Conservation (phyloP, 108 stramenopile species). For the Schizochytrium sp. region DNA sequence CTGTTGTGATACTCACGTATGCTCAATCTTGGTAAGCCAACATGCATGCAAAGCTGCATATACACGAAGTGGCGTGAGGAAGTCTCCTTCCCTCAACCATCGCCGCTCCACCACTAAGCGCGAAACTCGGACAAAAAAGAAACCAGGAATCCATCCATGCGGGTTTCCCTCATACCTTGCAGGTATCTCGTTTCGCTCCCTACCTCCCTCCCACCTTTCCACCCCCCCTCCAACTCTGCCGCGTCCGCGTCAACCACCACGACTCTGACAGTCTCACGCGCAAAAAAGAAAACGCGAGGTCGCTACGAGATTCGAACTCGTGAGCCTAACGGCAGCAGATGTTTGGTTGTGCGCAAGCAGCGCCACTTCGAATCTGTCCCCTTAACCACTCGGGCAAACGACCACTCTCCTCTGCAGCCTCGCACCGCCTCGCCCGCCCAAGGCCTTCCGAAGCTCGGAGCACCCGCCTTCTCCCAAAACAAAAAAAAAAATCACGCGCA, state of each 20-base stretch:
- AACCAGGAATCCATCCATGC: not conserved
- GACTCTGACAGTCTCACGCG: not conserved
- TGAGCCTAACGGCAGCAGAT: not conserved
- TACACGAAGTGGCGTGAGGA: too few relatives aligned
- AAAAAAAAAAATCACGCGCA: not conserved
- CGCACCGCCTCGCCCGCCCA: too few relatives aligned
- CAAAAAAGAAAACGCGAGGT: not conserved
- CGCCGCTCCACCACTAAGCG: not conserved
- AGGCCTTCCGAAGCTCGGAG: too few relatives aligned
- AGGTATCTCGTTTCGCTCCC: too few relatives aligned
- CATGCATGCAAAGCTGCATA: too few relatives aligned
- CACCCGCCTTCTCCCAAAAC: not conserved
- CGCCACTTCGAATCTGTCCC: not conserved
- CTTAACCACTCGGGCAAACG: conserved; percentile 9
- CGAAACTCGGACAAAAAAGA: not conserved
- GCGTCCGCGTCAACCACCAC: too few relatives aligned
- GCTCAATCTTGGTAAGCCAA: too few relatives aligned
- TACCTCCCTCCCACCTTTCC: not conserved
- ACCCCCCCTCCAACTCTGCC: too few relatives aligned
- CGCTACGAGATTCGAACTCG: conserved; percentile 9
- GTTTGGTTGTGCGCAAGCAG: not conserved
- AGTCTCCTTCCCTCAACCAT: not conserved
- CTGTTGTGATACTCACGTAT: too few relatives aligned
- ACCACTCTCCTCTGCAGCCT: not conserved
- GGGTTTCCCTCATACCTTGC: not conserved